A percentile compares a stretch with the other conserved stretches of the same genome.
phyloP scores from a whole-genome alignment of 495 filamentous ascomycete genomes.

The Astrothelium subdiscretum region DNA sequence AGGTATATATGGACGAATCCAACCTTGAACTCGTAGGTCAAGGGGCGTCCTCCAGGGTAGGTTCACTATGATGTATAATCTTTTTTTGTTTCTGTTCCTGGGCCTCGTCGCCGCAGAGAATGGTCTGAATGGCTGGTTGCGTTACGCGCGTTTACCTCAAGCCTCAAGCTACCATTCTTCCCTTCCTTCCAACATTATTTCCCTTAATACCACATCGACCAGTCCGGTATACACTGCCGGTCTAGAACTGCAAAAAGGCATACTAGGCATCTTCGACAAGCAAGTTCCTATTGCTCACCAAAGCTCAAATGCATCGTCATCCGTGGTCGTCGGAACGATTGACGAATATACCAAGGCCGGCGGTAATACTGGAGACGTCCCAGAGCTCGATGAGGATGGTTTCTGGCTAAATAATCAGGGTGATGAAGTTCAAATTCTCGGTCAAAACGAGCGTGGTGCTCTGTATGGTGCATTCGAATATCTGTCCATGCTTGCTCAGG shows the following conservation, averaged over 20 bases:
- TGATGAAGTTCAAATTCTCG: conserved; percentile 44
- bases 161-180: conserved; percentile 25
- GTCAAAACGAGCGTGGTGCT: conserved; percentile 55
- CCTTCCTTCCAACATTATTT: conserved; percentile 41
- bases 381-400: conserved; percentile 47
- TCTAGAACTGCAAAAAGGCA: conserved; percentile 46
- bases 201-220: conserved; percentile 38
- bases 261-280: conserved; percentile 42
- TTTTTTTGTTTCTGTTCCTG: conserved; percentile 22
- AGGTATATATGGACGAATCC: neutral
- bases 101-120: conserved; percentile 39
- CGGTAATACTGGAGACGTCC: conserved; percentile 12
- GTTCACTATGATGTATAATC: neutral
- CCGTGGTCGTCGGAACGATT: conserved; percentile 47
- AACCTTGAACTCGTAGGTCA: neutral
- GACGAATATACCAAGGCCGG: conserved; percentile 32
- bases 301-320: conserved; percentile 19
- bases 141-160: conserved; percentile 46
- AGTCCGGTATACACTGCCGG: conserved; percentile 49
- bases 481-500: conserved; percentile 50
- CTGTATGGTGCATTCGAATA: conserved; percentile 63
- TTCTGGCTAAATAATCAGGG: conserved; percentile 45
- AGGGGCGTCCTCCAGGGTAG: neutral
- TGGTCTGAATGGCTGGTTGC: conserved; percentile 52
- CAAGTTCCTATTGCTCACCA: conserved; percentile 27